Evolutionary conservation across 2,329 filamentous ascomycete genomes (phyloP).

Genomic region (Penicillium paneum): DNA sequence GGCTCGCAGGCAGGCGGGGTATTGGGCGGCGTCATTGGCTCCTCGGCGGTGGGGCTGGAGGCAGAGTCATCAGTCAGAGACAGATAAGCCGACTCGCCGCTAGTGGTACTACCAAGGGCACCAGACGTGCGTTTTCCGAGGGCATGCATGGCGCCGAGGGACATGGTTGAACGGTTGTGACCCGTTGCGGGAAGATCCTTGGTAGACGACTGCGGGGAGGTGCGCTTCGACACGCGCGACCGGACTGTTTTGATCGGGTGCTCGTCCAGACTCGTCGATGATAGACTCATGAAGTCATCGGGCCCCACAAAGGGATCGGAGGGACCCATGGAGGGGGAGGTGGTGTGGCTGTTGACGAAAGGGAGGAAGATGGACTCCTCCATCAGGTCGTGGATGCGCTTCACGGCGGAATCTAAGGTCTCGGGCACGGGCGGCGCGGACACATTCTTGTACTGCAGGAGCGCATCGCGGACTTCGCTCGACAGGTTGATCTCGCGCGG

Average conservation of each 20-base stretch:
- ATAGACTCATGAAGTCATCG: conserved; percentile 36
- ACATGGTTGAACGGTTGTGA: conserved; percentile 30
- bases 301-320: conserved; percentile 42
- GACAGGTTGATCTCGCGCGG: conserved; percentile 89
- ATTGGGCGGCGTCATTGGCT: conserved; percentile 51
- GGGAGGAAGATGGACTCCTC: conserved; percentile 92
- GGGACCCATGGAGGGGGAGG: conserved; percentile 47
- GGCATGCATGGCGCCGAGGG: conserved; percentile 31
- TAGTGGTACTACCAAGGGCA: conserved; percentile 35
- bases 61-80: conserved; percentile 48
- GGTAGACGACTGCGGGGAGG: conserved; percentile 33
- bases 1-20: conserved; percentile 49
- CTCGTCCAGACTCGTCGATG: conserved; percentile 31
- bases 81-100: conserved; percentile 38
- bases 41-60: conserved; percentile 41
- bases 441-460: conserved; percentile 63
- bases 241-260: conserved; percentile 26
- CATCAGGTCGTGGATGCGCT: conserved; percentile 93
- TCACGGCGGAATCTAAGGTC: conserved; percentile 74
- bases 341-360: conserved; percentile 70
- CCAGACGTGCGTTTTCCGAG: conserved; percentile 38
- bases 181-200: conserved; percentile 31
- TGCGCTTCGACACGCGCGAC: conserved; percentile 27
- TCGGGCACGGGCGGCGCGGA: conserved; percentile 67
- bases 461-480: conserved; percentile 74